Base-by-base conservation (phyloP, 257 asterid genomes). In the Ehretia macrophylla region DNA sequence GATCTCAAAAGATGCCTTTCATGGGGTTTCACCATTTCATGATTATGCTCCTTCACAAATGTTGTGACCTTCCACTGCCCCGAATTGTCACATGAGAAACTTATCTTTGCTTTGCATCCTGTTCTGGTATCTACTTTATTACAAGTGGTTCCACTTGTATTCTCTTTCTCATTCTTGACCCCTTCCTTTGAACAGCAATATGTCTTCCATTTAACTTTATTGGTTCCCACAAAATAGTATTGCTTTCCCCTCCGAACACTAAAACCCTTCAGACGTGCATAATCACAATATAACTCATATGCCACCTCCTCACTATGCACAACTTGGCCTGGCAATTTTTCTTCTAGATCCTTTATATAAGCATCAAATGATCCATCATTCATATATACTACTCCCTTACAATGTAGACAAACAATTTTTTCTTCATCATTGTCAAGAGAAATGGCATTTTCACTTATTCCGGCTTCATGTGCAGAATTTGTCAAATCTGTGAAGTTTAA, bases 61-160 rank as follows among this genome's bases (percentile, higher is more conserved):
- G 67, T 82, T 11, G 90, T 59, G 18, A 80, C 94, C 67, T 80
- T 82, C 94, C 94, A 85, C 21, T 75, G 75, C 8, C 90, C 88
- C 50, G 63, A 62, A 54, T 75, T 77, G 56, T 76, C 83, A 19
- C 90, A 80, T 11, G 77, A 66, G 21, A 80, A 85, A 57, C 84
- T 74, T 69, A 85, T 80, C 87, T 70, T 82, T 50, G 94, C 94
- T 72, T 78, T 78, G 64, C 90, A 85, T 57, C 90, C 90, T 44
- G 94, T 85, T 58, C 94, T 78, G 10, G 87, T 77, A 62, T 80
- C 90, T 12, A 78, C 77, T 70, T 80, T 85, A 55, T 78, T 82
- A 69, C 58, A 76, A 62, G 80, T 75, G 37, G 70, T 62, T 4
- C 63, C 58, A 55, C 53, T 42, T 10, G 16, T 42, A 52, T 23